phyloP scores from a whole-genome alignment of 257 asterid species.

The Solanum virginianum region DNA sequence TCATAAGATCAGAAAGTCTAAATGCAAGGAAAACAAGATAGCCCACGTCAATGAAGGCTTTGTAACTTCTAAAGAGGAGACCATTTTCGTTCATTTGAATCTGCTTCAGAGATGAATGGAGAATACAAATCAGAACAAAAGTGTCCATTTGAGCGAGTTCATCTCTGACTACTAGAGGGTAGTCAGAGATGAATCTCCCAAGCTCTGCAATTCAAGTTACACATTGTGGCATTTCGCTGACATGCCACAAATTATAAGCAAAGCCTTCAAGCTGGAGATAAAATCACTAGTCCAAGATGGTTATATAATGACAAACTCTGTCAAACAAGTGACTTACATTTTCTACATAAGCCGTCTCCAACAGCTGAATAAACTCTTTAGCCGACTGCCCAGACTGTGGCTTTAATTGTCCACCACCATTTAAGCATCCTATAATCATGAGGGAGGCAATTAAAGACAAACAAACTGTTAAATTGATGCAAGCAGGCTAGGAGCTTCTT shows the following conservation, averaged over 20 bases:
- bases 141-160: background rate
- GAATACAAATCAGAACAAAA: background rate
- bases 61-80: background rate
- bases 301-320: background rate
- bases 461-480: background rate
- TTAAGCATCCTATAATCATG: conserved; percentile 65
- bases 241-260: background rate
- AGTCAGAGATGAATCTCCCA: background rate
- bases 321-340: conserved; percentile 42
- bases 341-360: conserved; percentile 68
- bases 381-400: conserved; percentile 72
- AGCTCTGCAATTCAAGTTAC: background rate
- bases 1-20: background rate
- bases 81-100: background rate
- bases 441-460: background rate
- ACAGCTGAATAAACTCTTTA: conserved; percentile 56
- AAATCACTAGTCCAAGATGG: background rate
- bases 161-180: background rate
- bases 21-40: background rate
- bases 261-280: background rate
- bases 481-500: background rate
- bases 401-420: conserved; percentile 97
- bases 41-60: background rate
- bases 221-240: background rate
- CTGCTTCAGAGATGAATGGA: background rate